Base-by-base conservation (phyloP, 345 rosid genomes). In the Eucalyptus cloeziana region DNA sequence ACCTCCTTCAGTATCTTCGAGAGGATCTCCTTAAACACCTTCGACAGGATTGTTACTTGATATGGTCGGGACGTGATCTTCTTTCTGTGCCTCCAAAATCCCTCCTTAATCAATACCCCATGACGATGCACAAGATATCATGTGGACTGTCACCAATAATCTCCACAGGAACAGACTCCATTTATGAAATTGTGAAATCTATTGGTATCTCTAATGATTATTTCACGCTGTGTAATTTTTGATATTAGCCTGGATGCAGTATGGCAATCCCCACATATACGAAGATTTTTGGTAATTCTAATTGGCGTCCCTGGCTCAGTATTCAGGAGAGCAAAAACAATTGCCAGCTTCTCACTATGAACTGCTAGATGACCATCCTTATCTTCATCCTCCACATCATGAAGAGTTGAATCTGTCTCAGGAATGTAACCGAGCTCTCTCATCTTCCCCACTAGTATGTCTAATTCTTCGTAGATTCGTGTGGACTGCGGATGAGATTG, bases 321-420 rank as follows among this genome's bases (percentile, higher is more conserved):
- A 87, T 92, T 93, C 89, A 90, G 91, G 89, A 95, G 88, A 31
- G 94, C 94, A 86, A 93, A 95, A 33, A 93, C 94, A 54, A 95
- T 88, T 7, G 95, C 94, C 10, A 95, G 91, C 91, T 95, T 95
- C 93, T 95, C 96, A 43, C 97, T 93, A 91, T 93, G 96, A 89
- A 90, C 91, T 21, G 91, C 90, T 27, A 95, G 90, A 40, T 88
- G 92, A 30, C 86, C 91, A 71, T 95, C 94, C 92, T 93, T 95
- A 60, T 93, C 96, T 91, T 94, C 95, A 60, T 94, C 94, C 92
- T 94, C 94, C 87, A 94, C 89, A 49, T 93, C 94, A 87, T 94
- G 96, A 60, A 95, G 91, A 67, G 92, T 91, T 58, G 94, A 94
- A 16, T 94, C 94, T 47, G 93, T 89, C 89, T 94, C 94, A 2